A percentile compares a stretch with the other conserved stretches of the same genome.
Conservation (phyloP, 1,284 basidiomycete species). For the Tylopilus orsonianus region DNA sequence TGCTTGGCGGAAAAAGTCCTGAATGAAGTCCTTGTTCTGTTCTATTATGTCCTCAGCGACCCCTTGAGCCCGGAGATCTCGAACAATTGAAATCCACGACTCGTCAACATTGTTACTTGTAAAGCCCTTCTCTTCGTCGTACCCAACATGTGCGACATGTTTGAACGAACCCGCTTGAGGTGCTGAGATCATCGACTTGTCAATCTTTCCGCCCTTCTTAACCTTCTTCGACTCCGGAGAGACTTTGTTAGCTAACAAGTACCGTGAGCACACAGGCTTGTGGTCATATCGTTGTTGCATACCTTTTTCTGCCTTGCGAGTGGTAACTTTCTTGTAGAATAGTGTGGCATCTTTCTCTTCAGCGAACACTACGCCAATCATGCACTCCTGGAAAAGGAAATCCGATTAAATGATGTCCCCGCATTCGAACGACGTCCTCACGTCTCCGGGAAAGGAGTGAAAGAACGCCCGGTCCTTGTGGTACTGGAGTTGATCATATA, state of each 20-base stretch:
- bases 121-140: conserved; percentile 84
- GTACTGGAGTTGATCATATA: conserved; percentile 86
- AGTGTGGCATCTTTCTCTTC: conserved; percentile 85
- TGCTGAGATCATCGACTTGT: conserved; percentile 89
- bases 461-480: conserved; percentile 90
- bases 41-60: conserved; percentile 62
- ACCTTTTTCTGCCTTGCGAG: conserved; percentile 66
- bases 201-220: conserved; percentile 67
- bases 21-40: conserved; percentile 88
- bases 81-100: conserved; percentile 83
- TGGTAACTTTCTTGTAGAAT: conserved; percentile 87
- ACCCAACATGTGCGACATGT: conserved; percentile 96
- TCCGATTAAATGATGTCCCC: background rate
- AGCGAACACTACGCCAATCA: conserved; percentile 90
- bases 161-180: conserved; percentile 81
- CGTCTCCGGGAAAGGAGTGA: conserved; percentile 91
- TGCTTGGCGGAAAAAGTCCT: conserved; percentile 73
- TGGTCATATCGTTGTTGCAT: conserved; percentile 23
- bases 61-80: conserved; percentile 70
- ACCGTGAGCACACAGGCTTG: conserved; percentile 1
- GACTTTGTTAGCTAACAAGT: conserved; percentile 37
- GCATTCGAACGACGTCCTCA: conserved; percentile 45
- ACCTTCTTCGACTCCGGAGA: conserved; percentile 58
- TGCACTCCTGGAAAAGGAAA: conserved; percentile 62
- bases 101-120: conserved; percentile 89